Conservation (phyloP, 108 stramenopile species). For the Thalassiosira profunda region DNA sequence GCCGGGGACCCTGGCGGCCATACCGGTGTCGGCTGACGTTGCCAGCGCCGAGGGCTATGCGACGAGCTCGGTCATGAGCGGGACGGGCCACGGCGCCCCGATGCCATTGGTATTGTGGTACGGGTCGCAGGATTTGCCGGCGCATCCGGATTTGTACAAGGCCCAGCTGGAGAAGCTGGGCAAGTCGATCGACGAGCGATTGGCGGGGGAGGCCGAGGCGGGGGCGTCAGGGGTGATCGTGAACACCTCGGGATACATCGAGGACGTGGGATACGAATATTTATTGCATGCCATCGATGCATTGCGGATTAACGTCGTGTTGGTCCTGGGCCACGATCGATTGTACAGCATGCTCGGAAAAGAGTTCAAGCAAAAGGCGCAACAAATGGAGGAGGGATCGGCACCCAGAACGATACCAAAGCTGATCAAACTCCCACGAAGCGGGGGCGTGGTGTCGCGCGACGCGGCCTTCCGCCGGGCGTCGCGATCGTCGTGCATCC, state of each 20-base stretch:
- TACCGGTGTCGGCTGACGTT: conserved; percentile 60
- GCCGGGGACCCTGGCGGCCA: conserved; percentile 77
- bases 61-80: conserved; percentile 58
- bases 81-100: conserved; percentile 10
- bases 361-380: conserved; percentile 57
- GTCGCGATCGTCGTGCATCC: conserved; percentile 61
- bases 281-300: conserved; percentile 73
- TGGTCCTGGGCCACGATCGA: conserved; percentile 91
- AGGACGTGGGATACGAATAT: conserved; percentile 67
- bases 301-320: conserved; percentile 73
- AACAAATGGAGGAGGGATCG: neutral
- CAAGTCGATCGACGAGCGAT: conserved; percentile 57
- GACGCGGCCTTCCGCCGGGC: conserved; percentile 70
- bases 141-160: conserved; percentile 71
- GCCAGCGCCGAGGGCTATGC: conserved; percentile 66
- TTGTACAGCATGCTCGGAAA: conserved; percentile 84
- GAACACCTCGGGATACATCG: conserved; percentile 85
- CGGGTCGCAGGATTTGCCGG: conserved; percentile 55
- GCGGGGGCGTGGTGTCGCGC: conserved; percentile 81
- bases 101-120: conserved; percentile 85
- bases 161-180: conserved; percentile 79
- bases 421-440: conserved; percentile 86
- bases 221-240: conserved; percentile 82
- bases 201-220: conserved; percentile 62
- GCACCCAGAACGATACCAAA: conserved; percentile 40